Evolutionary conservation across 2,329 filamentous ascomycete genomes (phyloP).

Genomic region (Macrophomina phaseolina): DNA sequence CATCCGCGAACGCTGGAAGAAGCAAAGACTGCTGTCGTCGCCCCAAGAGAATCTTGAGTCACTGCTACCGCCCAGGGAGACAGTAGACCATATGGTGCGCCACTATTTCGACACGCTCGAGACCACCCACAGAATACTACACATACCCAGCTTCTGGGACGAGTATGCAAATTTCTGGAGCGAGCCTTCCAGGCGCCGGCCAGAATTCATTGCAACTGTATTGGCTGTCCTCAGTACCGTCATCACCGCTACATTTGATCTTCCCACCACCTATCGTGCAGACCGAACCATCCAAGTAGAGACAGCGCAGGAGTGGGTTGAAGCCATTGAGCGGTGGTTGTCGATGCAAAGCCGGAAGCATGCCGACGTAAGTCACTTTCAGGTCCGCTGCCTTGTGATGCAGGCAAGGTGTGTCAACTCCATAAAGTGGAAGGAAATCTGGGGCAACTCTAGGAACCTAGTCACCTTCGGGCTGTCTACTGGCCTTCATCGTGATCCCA

Average conservation of each 20-base stretch:
- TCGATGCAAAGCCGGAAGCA: conserved; percentile 58
- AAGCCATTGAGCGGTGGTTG: conserved; percentile 51
- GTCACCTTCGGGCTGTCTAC: conserved; percentile 59
- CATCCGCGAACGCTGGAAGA: conserved; percentile 31
- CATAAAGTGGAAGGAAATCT: conserved; percentile 61
- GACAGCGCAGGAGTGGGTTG: conserved; percentile 45
- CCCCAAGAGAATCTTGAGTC: not conserved
- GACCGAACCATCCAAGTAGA: conserved; percentile 51
- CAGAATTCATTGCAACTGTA: conserved; percentile 48
- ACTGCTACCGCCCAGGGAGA: conserved; percentile 16
- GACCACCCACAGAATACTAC: conserved; percentile 30
- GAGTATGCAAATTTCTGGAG: conserved; percentile 31
- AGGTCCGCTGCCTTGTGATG: conserved; percentile 57
- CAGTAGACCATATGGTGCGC: conserved; percentile 19
- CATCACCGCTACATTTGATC: conserved; percentile 36
- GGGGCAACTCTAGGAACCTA: conserved; percentile 58
- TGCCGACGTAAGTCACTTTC: conserved; percentile 56
- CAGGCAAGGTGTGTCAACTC: conserved; percentile 58
- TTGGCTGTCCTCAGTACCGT: conserved; percentile 48
- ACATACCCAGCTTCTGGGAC: conserved; percentile 36
- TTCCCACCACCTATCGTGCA: conserved; percentile 45
- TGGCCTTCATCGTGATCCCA: conserved; percentile 59
- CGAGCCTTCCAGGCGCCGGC: conserved; percentile 25
- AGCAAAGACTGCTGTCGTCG: not conserved
- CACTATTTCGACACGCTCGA: conserved; percentile 25